Conservation (phyloP, 306 rosid genomes). For the Inga oerstediana region DNA sequence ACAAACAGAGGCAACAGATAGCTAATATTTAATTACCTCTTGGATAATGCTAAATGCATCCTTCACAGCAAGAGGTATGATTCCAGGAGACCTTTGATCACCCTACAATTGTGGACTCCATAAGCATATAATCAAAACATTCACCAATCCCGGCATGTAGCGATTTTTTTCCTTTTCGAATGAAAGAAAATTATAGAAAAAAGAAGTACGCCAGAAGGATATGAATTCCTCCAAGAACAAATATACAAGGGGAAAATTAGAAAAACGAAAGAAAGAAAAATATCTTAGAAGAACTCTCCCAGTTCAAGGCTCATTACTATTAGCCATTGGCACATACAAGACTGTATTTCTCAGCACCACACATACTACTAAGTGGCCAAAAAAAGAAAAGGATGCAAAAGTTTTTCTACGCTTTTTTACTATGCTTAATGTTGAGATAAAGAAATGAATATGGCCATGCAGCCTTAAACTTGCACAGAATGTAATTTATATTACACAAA, state of each 20-base stretch:
- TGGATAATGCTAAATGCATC: slow-evolving; percentile 98
- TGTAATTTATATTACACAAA: not conserved
- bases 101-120: slow-evolving; percentile 66
- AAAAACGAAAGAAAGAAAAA: not conserved
- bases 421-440: slow-evolving; percentile 1
- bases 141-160: slow-evolving; percentile 24
- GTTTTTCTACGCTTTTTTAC: slow-evolving; percentile 6
- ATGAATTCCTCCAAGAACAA: not conserved
- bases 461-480: slow-evolving; percentile 10
- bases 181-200: not conserved
- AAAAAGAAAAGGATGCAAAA: slow-evolving; percentile 12
- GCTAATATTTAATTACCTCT: slow-evolving; percentile 64
- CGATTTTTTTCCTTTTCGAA: not conserved
- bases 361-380: slow-evolving; percentile 15
- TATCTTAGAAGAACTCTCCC: not conserved
- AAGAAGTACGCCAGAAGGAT: not conserved
- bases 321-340: too few species aligned
- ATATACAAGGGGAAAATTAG: not conserved
- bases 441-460: not conserved
- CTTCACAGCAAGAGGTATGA: slow-evolving; percentile 97
- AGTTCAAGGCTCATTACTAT: slow-evolving; percentile 10
- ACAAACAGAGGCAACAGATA: slow-evolving; percentile 29
- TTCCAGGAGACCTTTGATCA: slow-evolving; percentile 99
- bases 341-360: not conserved
- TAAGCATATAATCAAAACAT: slow-evolving; percentile 30